phyloP scores from a whole-genome alignment of 495 filamentous ascomycete genomes.

The Aspergillus diversus region DNA sequence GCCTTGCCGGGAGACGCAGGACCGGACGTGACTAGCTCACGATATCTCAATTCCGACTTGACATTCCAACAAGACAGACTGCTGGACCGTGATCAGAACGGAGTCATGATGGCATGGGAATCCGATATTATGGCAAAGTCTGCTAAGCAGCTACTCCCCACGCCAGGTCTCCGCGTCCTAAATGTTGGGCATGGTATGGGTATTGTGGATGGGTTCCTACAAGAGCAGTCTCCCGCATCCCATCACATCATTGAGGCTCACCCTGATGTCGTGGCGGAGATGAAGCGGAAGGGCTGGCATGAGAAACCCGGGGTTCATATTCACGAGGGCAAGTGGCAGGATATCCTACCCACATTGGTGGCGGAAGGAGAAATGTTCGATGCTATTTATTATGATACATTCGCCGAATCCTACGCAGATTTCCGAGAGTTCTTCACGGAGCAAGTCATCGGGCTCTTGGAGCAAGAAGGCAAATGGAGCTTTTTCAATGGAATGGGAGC shows the following conservation, averaged over 20 bases:
- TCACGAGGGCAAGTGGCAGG: slow-evolving; percentile 82
- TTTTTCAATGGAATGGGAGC: slow-evolving; percentile 98
- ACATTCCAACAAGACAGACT: slow-evolving; percentile 75
- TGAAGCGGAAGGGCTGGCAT: slow-evolving; percentile 65
- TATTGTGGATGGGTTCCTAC: slow-evolving; percentile 86
- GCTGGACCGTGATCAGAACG: slow-evolving; percentile 79
- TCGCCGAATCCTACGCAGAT: slow-evolving; percentile 87
- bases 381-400: slow-evolving; percentile 97
- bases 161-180: slow-evolving; percentile 68
- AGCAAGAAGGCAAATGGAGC: slow-evolving; percentile 73
- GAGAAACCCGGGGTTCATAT: slow-evolving; percentile 65
- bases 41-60: slow-evolving; percentile 77
- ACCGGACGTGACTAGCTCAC: slow-evolving; percentile 59
- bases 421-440: slow-evolving; percentile 88
- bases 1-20: slow-evolving; percentile 29
- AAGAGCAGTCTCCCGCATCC: slow-evolving; percentile 59
- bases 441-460: slow-evolving; percentile 77
- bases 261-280: slow-evolving; percentile 72
- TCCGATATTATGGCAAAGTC: slow-evolving; percentile 82
- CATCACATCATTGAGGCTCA: slow-evolving; percentile 97
- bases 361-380: slow-evolving; percentile 76
- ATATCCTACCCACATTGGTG: slow-evolving; percentile 72
- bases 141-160: slow-evolving; percentile 64
- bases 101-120: slow-evolving; percentile 99
- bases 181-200: slow-evolving; percentile 98